Percentiles rank a stretch among this genome's conserved stretches.
Evolutionary conservation across 2,329 filamentous ascomycete genomes (phyloP).

Genomic region (Diplodia scrobiculata): DNA sequence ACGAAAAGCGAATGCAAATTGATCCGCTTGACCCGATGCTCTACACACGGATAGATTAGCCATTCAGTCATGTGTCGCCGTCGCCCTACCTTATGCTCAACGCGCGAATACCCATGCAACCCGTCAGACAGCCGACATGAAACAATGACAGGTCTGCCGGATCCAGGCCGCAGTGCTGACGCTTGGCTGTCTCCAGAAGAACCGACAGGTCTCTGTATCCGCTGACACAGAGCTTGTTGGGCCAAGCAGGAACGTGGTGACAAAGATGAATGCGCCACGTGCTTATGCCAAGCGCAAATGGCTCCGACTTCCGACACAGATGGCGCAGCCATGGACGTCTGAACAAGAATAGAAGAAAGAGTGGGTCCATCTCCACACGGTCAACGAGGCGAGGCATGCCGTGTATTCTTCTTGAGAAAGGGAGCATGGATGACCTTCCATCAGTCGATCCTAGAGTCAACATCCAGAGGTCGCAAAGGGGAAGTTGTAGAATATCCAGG

Average conservation of each 20-base stretch:
- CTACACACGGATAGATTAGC: not conserved
- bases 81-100: not conserved
- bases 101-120: not conserved
- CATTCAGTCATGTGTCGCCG: not conserved
- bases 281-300: constrained; percentile 10
- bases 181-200: not conserved
- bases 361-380: not conserved
- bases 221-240: not conserved
- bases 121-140: constrained; percentile 8
- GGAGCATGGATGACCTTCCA: not conserved
- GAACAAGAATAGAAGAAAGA: not conserved
- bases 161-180: not conserved
- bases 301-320: not conserved
- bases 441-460: not conserved
- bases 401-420: not conserved
- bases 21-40: not conserved
- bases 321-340: not conserved
- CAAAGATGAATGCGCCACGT: not conserved
- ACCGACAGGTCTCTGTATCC: not conserved
- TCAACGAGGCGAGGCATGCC: not conserved
- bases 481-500: not conserved
- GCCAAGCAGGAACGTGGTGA: not conserved
- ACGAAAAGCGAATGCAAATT: not conserved
- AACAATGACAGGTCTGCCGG: not conserved
- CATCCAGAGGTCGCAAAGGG: not conserved